phyloP scores from a whole-genome alignment of 768 basidiomycete species.

The Russula abietina region DNA sequence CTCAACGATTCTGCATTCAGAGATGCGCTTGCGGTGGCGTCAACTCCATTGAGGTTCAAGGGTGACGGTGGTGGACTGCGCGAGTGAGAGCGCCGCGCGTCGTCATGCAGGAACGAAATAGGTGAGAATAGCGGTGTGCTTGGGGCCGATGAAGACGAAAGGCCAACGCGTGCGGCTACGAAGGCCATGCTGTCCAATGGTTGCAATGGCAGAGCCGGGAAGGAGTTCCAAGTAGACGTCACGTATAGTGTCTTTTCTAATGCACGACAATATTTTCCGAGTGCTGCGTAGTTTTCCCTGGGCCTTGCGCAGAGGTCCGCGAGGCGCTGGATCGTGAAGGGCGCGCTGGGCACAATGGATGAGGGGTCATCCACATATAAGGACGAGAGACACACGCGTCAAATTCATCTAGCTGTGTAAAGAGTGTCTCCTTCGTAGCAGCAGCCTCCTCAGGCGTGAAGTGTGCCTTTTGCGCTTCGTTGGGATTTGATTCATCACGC shows the following conservation, averaged over 20 bases:
- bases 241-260: constrained; percentile 78
- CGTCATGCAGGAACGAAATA: constrained; percentile 80
- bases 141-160: constrained; percentile 51
- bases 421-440: constrained; percentile 50
- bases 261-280: constrained; percentile 86
- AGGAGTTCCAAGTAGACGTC: constrained; percentile 71
- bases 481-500: constrained; percentile 42
- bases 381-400: constrained; percentile 50
- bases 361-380: not conserved
- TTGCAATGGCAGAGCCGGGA: constrained; percentile 51
- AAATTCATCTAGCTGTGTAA: constrained; percentile 63
- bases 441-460: constrained; percentile 59
- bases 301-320: constrained; percentile 76
- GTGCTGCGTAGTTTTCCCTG: constrained; percentile 60
- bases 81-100: constrained; percentile 73
- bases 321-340: constrained; percentile 86
- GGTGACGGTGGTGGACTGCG: constrained; percentile 77
- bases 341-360: constrained; percentile 42
- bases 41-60: constrained; percentile 43
- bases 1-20: constrained; percentile 33
- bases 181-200: constrained; percentile 27
- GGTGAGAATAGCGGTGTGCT: constrained; percentile 82
- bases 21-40: constrained; percentile 29
- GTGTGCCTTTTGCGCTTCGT: constrained; percentile 49
- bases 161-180: constrained; percentile 37